Evolutionary conservation across 495 filamentous ascomycete species (phyloP).

Genomic region (Trichoderma parareesei): DNA sequence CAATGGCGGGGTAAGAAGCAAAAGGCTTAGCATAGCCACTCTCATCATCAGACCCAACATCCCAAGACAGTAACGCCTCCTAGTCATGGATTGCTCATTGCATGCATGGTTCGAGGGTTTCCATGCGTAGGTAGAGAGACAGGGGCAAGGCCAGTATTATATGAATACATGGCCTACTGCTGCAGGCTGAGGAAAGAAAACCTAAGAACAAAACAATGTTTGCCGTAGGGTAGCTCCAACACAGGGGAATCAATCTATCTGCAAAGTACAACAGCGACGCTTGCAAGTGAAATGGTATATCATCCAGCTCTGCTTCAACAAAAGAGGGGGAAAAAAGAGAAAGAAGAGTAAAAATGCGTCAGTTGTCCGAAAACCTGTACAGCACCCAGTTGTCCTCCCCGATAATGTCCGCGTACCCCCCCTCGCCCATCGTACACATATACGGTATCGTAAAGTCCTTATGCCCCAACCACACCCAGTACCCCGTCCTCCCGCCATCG

Average conservation of each 20-base stretch:
- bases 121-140: no score
- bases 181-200: no score
- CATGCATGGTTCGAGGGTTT: no score
- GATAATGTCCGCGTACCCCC: neutral
- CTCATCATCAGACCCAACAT: conserved; percentile 4
- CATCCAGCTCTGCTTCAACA: neutral
- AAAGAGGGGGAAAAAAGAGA: neutral
- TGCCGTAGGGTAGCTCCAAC: neutral
- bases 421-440: neutral
- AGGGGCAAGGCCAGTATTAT: no score
- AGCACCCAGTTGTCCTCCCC: conserved; percentile 3
- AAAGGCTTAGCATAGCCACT: neutral
- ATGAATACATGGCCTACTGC: no score
- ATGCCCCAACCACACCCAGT: neutral
- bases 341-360: neutral
- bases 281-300: neutral
- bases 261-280: neutral
- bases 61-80: neutral
- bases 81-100: neutral
- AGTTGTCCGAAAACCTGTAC: neutral
- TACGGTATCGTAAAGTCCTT: neutral
- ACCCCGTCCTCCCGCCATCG: neutral
- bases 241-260: neutral
- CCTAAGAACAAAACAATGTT: neutral
- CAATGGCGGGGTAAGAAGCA: neutral